A percentile compares a stretch with the other conserved stretches of the same genome.
These are phyloP conservation scores for Pyrenochaeta sp. DNA, from an alignment of 2,329 filamentous ascomycete genomes.

Conservation along the genomic window DNA sequence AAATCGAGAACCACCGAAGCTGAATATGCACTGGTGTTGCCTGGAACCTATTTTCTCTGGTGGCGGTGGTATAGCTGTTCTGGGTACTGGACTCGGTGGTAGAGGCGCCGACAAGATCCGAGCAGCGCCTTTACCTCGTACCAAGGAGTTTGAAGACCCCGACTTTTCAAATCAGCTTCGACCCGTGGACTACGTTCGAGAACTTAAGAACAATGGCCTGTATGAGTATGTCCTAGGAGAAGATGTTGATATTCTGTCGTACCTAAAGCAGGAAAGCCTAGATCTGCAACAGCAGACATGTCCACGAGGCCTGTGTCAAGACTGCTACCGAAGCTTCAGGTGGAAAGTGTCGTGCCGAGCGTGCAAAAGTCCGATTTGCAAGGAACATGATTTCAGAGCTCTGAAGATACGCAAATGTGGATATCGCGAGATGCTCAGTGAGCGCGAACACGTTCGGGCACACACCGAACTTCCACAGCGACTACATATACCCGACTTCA, in stretches of 20 bases:
- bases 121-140: conserved; percentile 63
- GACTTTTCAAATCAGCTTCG: conserved; percentile 60
- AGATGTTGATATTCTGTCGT: conserved; percentile 49
- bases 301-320: conserved; percentile 64
- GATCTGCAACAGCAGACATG: conserved; percentile 54
- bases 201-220: conserved; percentile 50
- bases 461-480: conserved; percentile 43
- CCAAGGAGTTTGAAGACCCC: conserved; percentile 63
- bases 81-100: conserved; percentile 56
- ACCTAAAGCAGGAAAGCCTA: conserved; percentile 52
- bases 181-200: conserved; percentile 52
- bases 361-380: conserved; percentile 65
- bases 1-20: conserved; percentile 53
- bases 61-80: conserved; percentile 65
- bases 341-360: conserved; percentile 67
- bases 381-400: conserved; percentile 66
- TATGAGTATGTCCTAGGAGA: conserved; percentile 52
- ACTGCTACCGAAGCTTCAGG: conserved; percentile 64
- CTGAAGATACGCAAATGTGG: conserved; percentile 65
- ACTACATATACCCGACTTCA: conserved; percentile 48
- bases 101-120: conserved; percentile 64
- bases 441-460: conserved; percentile 51
- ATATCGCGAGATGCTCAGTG: conserved; percentile 61
- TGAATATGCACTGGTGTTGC: conserved; percentile 68
- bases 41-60: conserved; percentile 67